Percentiles rank a stretch among this genome's conserved stretches.
phyloP scores from a whole-genome alignment of 2,329 filamentous ascomycete genomes.

The Exophiala viscosa region DNA sequence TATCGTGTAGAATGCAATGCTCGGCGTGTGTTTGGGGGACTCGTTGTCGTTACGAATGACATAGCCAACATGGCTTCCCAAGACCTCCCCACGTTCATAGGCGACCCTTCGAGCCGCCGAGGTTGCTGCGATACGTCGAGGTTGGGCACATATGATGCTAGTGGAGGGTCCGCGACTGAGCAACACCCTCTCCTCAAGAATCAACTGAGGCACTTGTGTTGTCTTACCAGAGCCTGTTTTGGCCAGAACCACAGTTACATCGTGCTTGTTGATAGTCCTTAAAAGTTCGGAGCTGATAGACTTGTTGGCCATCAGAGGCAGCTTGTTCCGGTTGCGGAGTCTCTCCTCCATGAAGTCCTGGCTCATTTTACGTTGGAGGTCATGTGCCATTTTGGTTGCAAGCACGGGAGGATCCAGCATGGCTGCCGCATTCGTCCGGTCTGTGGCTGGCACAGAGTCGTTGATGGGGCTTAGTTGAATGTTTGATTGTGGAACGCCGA shows the following conservation, averaged over 20 bases:
- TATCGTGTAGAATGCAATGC: slow-evolving; percentile 67
- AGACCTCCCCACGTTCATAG: slow-evolving; percentile 84
- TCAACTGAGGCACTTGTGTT: slow-evolving; percentile 91
- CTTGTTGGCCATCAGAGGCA: slow-evolving; percentile 13
- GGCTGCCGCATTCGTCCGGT: too few relatives aligned
- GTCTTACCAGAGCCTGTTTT: slow-evolving; percentile 97
- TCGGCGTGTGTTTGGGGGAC: slow-evolving; percentile 70
- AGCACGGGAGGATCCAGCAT: not conserved
- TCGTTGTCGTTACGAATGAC: slow-evolving; percentile 90
- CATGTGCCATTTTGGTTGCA: slow-evolving; percentile 9
- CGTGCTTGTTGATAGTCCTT: slow-evolving; percentile 68
- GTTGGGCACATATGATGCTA: slow-evolving; percentile 93
- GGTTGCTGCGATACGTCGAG: slow-evolving; percentile 90
- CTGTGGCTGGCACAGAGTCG: too few relatives aligned
- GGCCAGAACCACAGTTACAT: slow-evolving; percentile 88
- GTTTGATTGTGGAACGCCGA: too few relatives aligned
- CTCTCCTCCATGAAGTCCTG: too few relatives aligned
- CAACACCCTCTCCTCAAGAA: slow-evolving; percentile 82
- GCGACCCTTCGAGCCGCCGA: slow-evolving; percentile 89
- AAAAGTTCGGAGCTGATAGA: slow-evolving; percentile 38
- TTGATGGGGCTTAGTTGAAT: too few relatives aligned
- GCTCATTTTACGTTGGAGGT: not conserved
- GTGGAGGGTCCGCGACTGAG: slow-evolving; percentile 65
- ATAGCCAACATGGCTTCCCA: slow-evolving; percentile 81
- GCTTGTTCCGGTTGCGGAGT: not conserved